These are phyloP conservation scores for Ricinus communis DNA, from an alignment of 345 rosid genomes.

Conservation along the genomic window DNA sequence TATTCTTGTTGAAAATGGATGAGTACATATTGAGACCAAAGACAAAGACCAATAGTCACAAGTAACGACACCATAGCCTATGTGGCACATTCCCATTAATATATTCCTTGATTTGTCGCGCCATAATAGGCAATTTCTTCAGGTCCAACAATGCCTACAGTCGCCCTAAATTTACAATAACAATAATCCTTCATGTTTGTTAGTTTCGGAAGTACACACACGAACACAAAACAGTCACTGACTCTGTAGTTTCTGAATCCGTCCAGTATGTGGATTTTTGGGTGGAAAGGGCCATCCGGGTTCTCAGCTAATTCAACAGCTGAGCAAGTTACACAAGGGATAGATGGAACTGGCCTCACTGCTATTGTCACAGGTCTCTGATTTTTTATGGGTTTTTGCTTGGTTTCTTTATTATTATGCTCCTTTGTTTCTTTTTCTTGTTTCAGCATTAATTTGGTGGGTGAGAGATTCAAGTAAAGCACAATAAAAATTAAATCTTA, in stretches of 20 bases:
- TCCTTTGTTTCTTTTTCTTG: not conserved
- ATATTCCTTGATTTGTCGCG: not conserved
- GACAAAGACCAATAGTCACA: too few relatives aligned
- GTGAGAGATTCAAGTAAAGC: not conserved
- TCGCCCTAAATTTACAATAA: too few relatives aligned
- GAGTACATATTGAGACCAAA: too few relatives aligned
- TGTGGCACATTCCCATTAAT: not conserved
- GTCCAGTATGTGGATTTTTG: slow-evolving; percentile 23
- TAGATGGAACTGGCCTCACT: slow-evolving; percentile 53
- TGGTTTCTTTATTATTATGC: not conserved
- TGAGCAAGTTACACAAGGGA: slow-evolving; percentile 44
- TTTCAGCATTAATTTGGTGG: not conserved
- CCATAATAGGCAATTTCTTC: not conserved
- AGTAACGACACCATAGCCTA: too few relatives aligned
- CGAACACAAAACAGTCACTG: not conserved
- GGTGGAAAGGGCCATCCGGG: slow-evolving; percentile 41
- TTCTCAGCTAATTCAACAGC: slow-evolving; percentile 45
- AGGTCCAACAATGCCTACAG: not conserved
- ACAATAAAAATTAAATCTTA: not conserved
- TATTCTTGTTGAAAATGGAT: too few relatives aligned
- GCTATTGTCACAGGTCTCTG: slow-evolving; percentile 43
- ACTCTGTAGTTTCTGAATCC: not conserved
- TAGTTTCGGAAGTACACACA: not conserved
- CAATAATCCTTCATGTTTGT: not conserved
- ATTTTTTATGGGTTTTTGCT: slow-evolving; percentile 4